Evolutionary conservation across 2,329 filamentous ascomycete species (phyloP), one percentile per base, ranked within the genome.

Genomic region (Aspergillus aculeatinus): DNA sequence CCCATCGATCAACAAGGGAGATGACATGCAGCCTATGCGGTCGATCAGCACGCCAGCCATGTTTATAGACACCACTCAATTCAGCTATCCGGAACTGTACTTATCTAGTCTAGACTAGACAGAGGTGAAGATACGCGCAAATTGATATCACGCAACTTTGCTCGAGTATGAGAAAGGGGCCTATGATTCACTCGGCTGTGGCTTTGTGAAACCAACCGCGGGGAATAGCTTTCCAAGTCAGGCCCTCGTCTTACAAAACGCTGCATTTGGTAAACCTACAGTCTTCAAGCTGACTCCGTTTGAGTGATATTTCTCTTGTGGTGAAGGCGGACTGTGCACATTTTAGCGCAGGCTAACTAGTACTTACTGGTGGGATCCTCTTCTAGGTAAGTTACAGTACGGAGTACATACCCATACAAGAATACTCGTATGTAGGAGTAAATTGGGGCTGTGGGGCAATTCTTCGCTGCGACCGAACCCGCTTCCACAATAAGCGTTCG

Each of bases 241-340:
- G 16, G 39, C 39, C 16, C 16, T 44, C 39, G 11, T 42, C 25
- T 33, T 42, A 21, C 39, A 55, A 16, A 29, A 33, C 29, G 5
- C 48, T 29, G 16, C 39, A 29, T 14, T n/a, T 16, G 25, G 52
- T 42, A 39, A 14, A 29, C 47, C 52, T 29, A 55, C 39, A 23
- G 39, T 56, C 33, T 54, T 59, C 31, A 23, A 25, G 47, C 48
- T 16, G 57, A 35, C 42, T 55, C 47, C 35, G 12, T 31, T 2
- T 35, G 14, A 21, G 51, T 42, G 16, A 19, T 16, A n/a, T 14
- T 49, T 31, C 23, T 44, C 27, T 11, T 53, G n/a, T 59, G 58
- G 60, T 61, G 61, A 57, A 60, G 54, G 55, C 55, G 62, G 55
- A 58, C 59, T 57, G 61, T 61, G 61, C 59, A 62, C 60, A 58